A percentile compares a stretch with the other conserved stretches of the same genome.
These are phyloP conservation scores for Fusarium camptoceras DNA, from an alignment of 2,329 filamentous ascomycete genomes.

Conservation along the genomic window DNA sequence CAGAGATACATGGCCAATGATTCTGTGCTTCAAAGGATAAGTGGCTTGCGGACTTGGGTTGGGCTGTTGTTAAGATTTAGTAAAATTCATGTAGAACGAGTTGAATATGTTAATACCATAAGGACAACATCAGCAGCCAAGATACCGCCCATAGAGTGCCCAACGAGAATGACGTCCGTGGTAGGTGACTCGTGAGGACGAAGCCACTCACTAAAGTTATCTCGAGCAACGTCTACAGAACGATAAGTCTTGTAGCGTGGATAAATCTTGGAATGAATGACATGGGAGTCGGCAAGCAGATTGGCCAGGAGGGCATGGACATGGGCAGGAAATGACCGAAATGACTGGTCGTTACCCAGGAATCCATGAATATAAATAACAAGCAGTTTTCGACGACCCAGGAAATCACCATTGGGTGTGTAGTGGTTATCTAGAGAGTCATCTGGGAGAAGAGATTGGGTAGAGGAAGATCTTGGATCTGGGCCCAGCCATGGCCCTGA, in stretches of 20 bases:
- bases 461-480: constrained; percentile 64
- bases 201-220: constrained; percentile 87
- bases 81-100: not conserved
- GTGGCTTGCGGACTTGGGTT: constrained; percentile 49
- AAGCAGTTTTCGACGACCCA: constrained; percentile 69
- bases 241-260: constrained; percentile 82
- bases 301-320: constrained; percentile 79
- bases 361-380: constrained; percentile 91
- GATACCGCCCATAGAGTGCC: constrained; percentile 91
- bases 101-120: constrained; percentile 56
- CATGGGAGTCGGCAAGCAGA: constrained; percentile 76
- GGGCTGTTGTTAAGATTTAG: constrained; percentile 41
- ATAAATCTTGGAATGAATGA: constrained; percentile 88
- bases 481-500: constrained; percentile 38
- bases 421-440: constrained; percentile 13
- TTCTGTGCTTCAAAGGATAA: constrained; percentile 73
- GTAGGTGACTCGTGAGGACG: constrained; percentile 77
- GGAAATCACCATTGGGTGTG: constrained; percentile 12
- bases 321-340: constrained; percentile 88
- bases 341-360: constrained; percentile 88
- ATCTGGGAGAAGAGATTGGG: constrained; percentile 56
- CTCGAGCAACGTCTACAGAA: constrained; percentile 77
- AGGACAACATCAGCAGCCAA: constrained; percentile 83
- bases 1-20: constrained; percentile 83
- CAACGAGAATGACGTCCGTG: constrained; percentile 85